Evolutionary conservation across 139 green algal species (phyloP).

Genomic region (Chara braunii): DNA sequence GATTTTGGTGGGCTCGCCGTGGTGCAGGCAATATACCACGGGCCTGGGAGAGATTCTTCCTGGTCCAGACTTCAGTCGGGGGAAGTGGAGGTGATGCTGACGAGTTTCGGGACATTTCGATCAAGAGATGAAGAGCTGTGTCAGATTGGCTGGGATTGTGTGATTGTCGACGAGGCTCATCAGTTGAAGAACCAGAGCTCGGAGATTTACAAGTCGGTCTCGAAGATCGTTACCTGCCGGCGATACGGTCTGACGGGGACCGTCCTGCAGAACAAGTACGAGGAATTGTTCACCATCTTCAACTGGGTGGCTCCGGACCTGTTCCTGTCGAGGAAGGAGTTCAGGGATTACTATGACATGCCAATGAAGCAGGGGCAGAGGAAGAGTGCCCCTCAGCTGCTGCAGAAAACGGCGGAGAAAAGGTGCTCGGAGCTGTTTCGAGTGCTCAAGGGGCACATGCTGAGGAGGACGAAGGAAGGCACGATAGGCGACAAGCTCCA

Average conservation of each 20-base stretch:
- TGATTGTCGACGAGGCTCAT: slow-evolving; percentile 59
- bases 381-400: slow-evolving; percentile 7
- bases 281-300: slow-evolving; percentile 54
- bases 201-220: slow-evolving; percentile 16
- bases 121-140: not conserved
- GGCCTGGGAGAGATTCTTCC: no score
- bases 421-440: slow-evolving; percentile 14
- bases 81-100: slow-evolving; percentile 24
- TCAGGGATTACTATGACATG: slow-evolving; percentile 40
- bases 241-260: slow-evolving; percentile 27
- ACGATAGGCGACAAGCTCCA: slow-evolving; percentile 56
- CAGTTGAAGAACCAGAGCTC: slow-evolving; percentile 53
- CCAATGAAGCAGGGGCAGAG: slow-evolving; percentile 33
- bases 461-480: slow-evolving; percentile 60
- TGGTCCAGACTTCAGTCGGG: no score
- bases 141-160: slow-evolving; percentile 17
- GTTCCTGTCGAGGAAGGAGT: slow-evolving; percentile 36
- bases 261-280: slow-evolving; percentile 55
- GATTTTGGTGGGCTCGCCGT: no score
- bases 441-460: slow-evolving; percentile 45
- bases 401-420: slow-evolving; percentile 4
- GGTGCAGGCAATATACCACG: no score
- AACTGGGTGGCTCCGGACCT: slow-evolving; percentile 38
- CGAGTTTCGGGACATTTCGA: slow-evolving; percentile 18
- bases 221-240: not conserved